Evolutionary conservation across 192 early-diverging fungal genomes (phyloP).

Genomic region (Coemansia sp.): DNA sequence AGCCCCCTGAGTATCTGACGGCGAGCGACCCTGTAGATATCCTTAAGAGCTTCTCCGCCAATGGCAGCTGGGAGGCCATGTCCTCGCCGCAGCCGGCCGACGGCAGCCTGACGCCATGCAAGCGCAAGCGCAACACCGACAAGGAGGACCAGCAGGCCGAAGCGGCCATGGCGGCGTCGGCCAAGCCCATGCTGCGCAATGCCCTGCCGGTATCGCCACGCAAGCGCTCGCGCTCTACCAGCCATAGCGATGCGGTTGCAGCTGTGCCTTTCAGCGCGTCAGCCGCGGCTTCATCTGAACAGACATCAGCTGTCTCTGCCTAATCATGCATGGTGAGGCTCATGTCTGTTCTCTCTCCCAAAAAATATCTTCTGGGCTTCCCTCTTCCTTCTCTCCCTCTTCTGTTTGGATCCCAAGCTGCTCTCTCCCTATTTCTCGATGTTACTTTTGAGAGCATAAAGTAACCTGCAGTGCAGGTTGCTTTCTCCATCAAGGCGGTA

Average conservation of each 20-base stretch:
- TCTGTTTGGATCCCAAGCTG: no score
- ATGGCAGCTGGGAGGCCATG: constrained; percentile 41
- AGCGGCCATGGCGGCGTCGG: constrained; percentile 1
- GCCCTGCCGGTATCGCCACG: constrained; percentile 37
- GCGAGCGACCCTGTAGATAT: constrained; percentile 33
- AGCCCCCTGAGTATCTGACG: constrained; percentile 30
- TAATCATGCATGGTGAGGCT: background rate
- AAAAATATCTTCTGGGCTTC: no score
- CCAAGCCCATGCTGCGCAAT: constrained; percentile 30
- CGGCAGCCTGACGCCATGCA: constrained; percentile 42
- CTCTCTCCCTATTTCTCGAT: no score
- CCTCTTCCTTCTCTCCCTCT: no score
- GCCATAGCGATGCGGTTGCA: constrained; percentile 22
- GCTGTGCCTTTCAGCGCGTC: constrained; percentile 19
- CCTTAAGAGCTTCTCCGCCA: constrained; percentile 23
- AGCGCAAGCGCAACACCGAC: constrained; percentile 45
- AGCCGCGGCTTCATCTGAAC: constrained; percentile 1
- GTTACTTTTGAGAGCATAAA: background rate
- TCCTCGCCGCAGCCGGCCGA: constrained; percentile 13
- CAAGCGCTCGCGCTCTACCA: constrained; percentile 48
- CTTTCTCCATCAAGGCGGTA: no score
- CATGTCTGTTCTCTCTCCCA: no score
- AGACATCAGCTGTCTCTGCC: constrained; percentile 7
- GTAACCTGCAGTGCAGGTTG: constrained; percentile 5
- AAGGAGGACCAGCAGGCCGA: constrained; percentile 34